These are phyloP conservation scores for Polyporus arcularius DNA, from an alignment of 768 basidiomycete genomes.

Conservation along the genomic window DNA sequence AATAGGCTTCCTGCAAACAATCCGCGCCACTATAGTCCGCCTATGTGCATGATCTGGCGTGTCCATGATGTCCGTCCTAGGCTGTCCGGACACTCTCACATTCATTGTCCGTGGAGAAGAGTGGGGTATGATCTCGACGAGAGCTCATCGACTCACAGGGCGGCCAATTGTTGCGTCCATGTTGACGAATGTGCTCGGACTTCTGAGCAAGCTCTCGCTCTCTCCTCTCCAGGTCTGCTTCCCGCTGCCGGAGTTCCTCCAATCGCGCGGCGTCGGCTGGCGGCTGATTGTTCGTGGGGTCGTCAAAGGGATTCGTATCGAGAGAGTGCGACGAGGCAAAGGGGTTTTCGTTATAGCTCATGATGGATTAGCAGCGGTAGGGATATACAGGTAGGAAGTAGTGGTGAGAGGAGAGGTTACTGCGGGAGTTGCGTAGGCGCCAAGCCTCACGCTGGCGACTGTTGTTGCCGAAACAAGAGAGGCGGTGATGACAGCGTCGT, in stretches of 20 bases:
- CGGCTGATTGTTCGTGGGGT: conserved; percentile 51
- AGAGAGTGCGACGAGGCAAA: conserved; percentile 85
- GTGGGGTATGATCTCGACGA: not conserved
- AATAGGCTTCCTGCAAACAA: too few relatives aligned
- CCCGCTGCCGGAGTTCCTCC: conserved; percentile 74
- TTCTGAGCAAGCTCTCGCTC: conserved; percentile 73
- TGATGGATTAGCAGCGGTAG: conserved; percentile 5
- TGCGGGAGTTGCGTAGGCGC: conserved; percentile 10
- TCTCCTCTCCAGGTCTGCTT: conserved; percentile 78
- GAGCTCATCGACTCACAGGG: conserved; percentile 57
- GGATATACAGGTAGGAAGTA: conserved; percentile 22
- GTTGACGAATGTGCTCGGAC: conserved; percentile 65
- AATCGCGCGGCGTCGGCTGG: conserved; percentile 42
- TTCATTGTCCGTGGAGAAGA: not conserved
- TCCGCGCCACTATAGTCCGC: too few relatives aligned
- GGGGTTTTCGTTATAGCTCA: conserved; percentile 61
- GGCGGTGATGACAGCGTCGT: not conserved
- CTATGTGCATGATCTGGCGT: too few relatives aligned
- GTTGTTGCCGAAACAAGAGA: conserved; percentile 6
- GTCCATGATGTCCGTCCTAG: too few relatives aligned
- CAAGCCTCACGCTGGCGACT: conserved; percentile 6
- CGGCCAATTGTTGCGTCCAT: conserved; percentile 94
- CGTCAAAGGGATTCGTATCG: conserved; percentile 89
- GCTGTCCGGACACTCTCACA: too few relatives aligned
- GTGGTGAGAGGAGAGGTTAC: conserved; percentile 8